Evolutionary conservation across 73 alveolate genomes (phyloP), one percentile per base, ranked within the genome.

Genomic region (Paramecium octaurelia): DNA sequence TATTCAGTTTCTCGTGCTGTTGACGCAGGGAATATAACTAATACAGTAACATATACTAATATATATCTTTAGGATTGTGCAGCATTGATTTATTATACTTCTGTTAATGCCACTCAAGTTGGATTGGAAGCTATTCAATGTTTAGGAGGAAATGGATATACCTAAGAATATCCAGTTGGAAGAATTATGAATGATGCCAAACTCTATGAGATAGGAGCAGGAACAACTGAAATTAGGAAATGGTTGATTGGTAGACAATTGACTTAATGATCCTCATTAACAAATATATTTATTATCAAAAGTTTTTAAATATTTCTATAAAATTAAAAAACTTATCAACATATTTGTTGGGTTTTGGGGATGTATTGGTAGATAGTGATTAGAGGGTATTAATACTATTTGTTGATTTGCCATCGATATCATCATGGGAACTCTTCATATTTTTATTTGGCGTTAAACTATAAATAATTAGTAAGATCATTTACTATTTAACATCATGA

Each of bases 141-240:
- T 11, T 90, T 86, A 42, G 98, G 98, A 31, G 98, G 98, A 16
- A 96, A 96, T 86, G 98, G 98, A 59, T 96, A 96, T 57, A 96
- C 93, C 36, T 95, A 97, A 71, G 98, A 96, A 86, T 96, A 95
- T 85, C 97, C 96, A 1, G 91, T 95, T 48, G 98, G 98, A 9
- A 92, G 99, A 90, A 70, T 95, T 29, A 75, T 95, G 76, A 96
- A 98, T 88, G 99, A 97, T 94, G 99, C 99, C 68, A 97, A 97
- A 95, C 93, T 97, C 7, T 97, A 97, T 90, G 99, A 97, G 57
- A 97, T 97, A 29, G 99, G 99, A 24, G 99, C 98, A 12, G 99
- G 99, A 31, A 97, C 99, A 8, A 95, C 71, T 38, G 98, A 97
- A 86, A 96, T 97, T 43, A 89, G 94, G 38, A 68, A 85, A 73